Evolutionary conservation across 805 yeast genomes (phyloP), one percentile per base, ranked within the genome.

Genomic region (Starmerella apicola): DNA sequence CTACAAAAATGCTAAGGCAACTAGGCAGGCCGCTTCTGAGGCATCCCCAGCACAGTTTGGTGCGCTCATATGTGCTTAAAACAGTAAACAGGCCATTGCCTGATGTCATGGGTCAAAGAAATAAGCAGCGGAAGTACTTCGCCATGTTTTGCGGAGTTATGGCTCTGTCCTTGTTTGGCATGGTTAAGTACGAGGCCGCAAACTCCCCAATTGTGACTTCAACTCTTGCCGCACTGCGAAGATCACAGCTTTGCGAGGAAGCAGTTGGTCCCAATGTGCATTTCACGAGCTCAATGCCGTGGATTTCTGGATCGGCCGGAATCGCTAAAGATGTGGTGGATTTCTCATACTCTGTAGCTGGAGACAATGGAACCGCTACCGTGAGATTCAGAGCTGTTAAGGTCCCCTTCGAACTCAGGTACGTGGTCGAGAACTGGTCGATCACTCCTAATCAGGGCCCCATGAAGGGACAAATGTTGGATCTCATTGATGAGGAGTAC

Each of bases 111-210:
- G 51, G 65, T n/a, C 74, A 70, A 41, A 63, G 66, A 46, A 67
- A 67, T 40, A 68, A 65, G 47, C 70, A 71, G 45, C 62, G 76
- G 40, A 52, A 64, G 18, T 72, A 74, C 41, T 78, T 85, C 56
- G 58, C 67, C 5, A 60, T 62, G 2, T 81, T 80, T 54, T 60
- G 70, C 34, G 58, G 64, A 12, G 60, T 70, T 37, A 74, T 79
- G 71, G 69, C 70, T 19, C 60, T 67, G 3, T 62, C 78, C 1
- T 61, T 79, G 36, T 64, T 70, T 23, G 70, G 81, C 23, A 81
- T 88, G 52, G 78, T 88, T 71, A 86, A 91, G 65, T 86, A 88
- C 61, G 98, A 91, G 58, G 86, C 85, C 58, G 76, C 85, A 16
- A 76, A 81, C 33, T 82, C 95, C 12, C 96, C 97, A 1, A 72